Base-by-base conservation (phyloP, 371 early-diverging fungal species). In the Blakeslea trispora region DNA sequence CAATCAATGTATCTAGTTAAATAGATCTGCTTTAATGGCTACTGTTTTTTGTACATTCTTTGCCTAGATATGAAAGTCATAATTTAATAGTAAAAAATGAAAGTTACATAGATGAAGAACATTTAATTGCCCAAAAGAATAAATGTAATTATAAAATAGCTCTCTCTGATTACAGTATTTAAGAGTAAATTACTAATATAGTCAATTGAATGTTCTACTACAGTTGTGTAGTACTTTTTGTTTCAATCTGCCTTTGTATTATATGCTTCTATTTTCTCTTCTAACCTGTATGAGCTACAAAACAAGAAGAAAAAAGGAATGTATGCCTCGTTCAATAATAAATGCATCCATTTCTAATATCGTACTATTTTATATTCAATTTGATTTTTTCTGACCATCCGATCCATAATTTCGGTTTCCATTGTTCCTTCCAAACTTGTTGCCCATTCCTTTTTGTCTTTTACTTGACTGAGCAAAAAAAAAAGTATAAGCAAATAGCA, bases 291-390 rank as follows among this genome's bases (percentile, higher is more conserved):
- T 22, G 4, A n/a, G 28, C 48, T 35, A 34, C 17, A 39, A 50
- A 40, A 19, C 21, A 49, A 19, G 18, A 63, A 59, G 53, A 19
- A 28, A 49, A 19, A 23, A 63, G 58, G 53, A 65, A 67, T 74
- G 68, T 67, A 72, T 74, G 55, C 54, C 71, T 74, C 74, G 74
- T 74, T 67, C 71, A 67, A 68, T 74, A 67, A 58, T 49, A 74
- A 74, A 70, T 74, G 63, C 74, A 70, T 59, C 72, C 68, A 68
- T 68, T 35, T 50, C 42, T 37, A 37, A n/a, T 10, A 14, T 3
- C 14, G 11, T 37, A 13, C 37, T 37, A 37, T 13, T 37, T 37
- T 14, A 4, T 9, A 13, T 37, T 37, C 7, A 7, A 2, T 37
- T 14, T 37, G 2, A 13, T 1, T 37, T 37, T 4, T 14, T 37